phyloP scores from a whole-genome alignment of 208 protist species.

The Trypanosoma melophagium region DNA sequence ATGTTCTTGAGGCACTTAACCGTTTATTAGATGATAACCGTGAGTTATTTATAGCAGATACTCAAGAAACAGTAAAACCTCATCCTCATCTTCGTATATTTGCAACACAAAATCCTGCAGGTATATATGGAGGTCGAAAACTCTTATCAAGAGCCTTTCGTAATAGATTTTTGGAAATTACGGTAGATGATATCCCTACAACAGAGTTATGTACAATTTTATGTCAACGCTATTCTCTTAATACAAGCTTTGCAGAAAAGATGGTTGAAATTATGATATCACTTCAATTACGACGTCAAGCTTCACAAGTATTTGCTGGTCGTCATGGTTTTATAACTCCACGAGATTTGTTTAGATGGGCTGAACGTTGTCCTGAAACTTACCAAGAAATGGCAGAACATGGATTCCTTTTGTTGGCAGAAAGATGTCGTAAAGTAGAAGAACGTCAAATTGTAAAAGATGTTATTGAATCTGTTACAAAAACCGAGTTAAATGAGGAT shows the following conservation, averaged over 20 bases:
- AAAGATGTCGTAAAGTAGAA: slow-evolving; percentile 93
- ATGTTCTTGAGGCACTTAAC: slow-evolving; percentile 99
- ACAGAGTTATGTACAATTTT: slow-evolving; percentile 98
- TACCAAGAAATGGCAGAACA: slow-evolving; percentile 95
- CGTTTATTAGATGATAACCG: slow-evolving; percentile 99
- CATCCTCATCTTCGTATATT: slow-evolving; percentile 99
- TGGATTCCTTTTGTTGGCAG: slow-evolving; percentile 98
- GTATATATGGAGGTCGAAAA: slow-evolving; percentile 97
- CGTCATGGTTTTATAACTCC: slow-evolving; percentile 99
- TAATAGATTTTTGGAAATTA: slow-evolving; percentile 99
- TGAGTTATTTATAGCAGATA: slow-evolving; percentile 99
- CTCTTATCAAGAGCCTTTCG: slow-evolving; percentile 99
- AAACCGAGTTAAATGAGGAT: slow-evolving; percentile 70
- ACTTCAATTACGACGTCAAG: slow-evolving; percentile 92
- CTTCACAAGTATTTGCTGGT: slow-evolving; percentile 98
- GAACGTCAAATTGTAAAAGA: slow-evolving; percentile 95
- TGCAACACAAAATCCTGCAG: slow-evolving; percentile 99
- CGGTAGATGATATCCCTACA: slow-evolving; percentile 99
- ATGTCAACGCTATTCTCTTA: slow-evolving; percentile 92
- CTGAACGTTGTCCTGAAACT: slow-evolving; percentile 86
- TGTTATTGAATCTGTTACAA: slow-evolving; percentile 81
- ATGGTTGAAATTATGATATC: slow-evolving; percentile 96
- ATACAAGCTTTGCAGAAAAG: slow-evolving; percentile 90
- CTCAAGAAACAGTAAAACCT: slow-evolving; percentile 97
- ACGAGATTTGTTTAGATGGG: slow-evolving; percentile 99